Base-by-base conservation (phyloP, 495 filamentous ascomycete species). In the Lepraria neglecta region DNA sequence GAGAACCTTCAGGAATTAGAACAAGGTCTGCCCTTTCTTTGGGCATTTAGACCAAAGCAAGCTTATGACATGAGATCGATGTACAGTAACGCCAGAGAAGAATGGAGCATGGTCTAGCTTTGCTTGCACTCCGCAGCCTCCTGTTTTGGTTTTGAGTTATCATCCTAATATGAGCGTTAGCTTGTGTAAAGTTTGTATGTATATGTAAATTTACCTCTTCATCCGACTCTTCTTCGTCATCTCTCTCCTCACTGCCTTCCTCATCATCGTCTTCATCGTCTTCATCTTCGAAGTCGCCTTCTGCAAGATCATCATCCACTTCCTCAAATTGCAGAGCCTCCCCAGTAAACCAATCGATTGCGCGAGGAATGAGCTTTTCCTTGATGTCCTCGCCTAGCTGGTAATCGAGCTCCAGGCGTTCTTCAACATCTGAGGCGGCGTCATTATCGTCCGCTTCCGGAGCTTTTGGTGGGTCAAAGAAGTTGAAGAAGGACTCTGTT, bases 101-200 rank as follows among this genome's bases (percentile, higher is more conserved):
- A 58, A 28, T 19, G 5, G 19, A 35, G 42, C n/a, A 33, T 45
- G 47, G 65, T 83, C 79, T 86, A 99, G 78, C 91, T 97, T 80
- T 97, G 95, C 82, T 97, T 99, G 88, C 95, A 99, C 80, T 99
- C 95, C 63, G 94, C 90, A 63, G 95, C 87, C 78, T 99, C 95
- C 75, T 96, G 92, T 84, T 96, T 97, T 46, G 95, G 92, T 84
- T 97, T 97, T 64, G 89, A 86, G 56, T 84, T 84, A 72, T 96
- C 95, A 75, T 96, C 91, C 95, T 98, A 67, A 66, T 74, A 72
- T 75, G 70, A 72, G 67, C 59, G 61, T 56, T 45, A 69, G 64
- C 38, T 44, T 57, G 21, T 46, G 6, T 38, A 40, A 15, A 35
- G n/a, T 17, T 57, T 28, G 43, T n/a, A 50, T 50, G 47, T 15